Evolutionary conservation across 306 rosid genomes (phyloP), one percentile per base, ranked within the genome.

Genomic region (Cicer arietinum): DNA sequence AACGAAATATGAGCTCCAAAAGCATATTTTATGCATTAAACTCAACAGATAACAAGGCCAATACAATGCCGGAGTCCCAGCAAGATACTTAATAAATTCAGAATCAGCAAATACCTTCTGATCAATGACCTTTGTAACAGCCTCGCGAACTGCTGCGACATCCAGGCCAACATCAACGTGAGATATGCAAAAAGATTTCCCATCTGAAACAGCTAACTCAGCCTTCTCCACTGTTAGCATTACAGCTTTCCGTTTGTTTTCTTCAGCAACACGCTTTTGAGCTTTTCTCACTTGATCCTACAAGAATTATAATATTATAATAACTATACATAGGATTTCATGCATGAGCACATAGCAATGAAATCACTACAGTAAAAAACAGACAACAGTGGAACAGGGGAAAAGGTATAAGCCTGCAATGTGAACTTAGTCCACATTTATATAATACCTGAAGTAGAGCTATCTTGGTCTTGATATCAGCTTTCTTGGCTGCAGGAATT

Each of bases 71-170:
- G 76, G 48, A 71, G 72, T 42, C 47, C 62, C 16, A 50, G 77
- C 30, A 42, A 46, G 59, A 69, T 52, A 37, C 37, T 25, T 18
- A 71, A 63, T 47, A 43, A 35, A 62, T 67, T 60, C 42, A 43
- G 71, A 42, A 54, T 14, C 42, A 62, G 71, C 42, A 78, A 60
- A 58, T 40, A 95, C 99, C 98, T 91, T 88, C 53, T 87, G 89
- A 82, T 86, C 96, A 69, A 88, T 72, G 77, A 86, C 91, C 83
- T 83, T 89, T 66, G 83, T 60, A 75, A 92, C 99, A 40, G 99
- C 99, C 88, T 95, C 99, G 12, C 99, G 98, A 65, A 95, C 97
- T n/a, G 99, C 99, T 3, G 89, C 87, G 5, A 67, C 90, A 86
- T 95, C 99, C 76, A 92, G 81, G 74, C 99, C 99, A 75, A 95